Conservation (phyloP, 495 filamentous ascomycete genomes). For the Podospora pseudoanserina region DNA sequence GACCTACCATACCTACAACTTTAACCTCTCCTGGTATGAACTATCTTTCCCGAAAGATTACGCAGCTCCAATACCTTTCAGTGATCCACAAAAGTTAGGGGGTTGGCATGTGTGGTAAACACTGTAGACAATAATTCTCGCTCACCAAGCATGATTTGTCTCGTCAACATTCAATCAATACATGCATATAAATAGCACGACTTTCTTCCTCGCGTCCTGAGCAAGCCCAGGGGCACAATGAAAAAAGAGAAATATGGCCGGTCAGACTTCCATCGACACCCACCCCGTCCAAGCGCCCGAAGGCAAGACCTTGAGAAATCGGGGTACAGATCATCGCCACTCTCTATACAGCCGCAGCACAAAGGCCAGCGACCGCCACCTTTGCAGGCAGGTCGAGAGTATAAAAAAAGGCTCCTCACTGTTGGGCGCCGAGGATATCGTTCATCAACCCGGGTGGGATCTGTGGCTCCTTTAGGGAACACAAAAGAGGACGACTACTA, state of each 20-base stretch:
- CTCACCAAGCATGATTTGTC: slow-evolving; percentile 4
- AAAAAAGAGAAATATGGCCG: slow-evolving; percentile 49
- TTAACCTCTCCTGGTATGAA: slow-evolving; percentile 23
- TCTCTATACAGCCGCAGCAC: slow-evolving; percentile 49
- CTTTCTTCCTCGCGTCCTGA: slow-evolving; percentile 43
- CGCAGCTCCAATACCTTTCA: slow-evolving; percentile 25
- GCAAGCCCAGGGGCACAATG: slow-evolving; percentile 42
- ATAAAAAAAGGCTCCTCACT: slow-evolving; percentile 49
- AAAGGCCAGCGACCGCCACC: slow-evolving; percentile 39
- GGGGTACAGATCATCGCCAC: slow-evolving; percentile 64
- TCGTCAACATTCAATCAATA: no score
- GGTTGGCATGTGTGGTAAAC: slow-evolving; percentile 29
- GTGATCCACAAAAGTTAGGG: slow-evolving; percentile 27
- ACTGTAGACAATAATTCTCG: slow-evolving; percentile 21
- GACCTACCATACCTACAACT: slow-evolving; percentile 26
- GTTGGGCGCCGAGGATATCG: slow-evolving; percentile 57
- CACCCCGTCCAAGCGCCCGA: slow-evolving; percentile 55
- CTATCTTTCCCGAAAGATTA: slow-evolving; percentile 26
- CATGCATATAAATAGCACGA: no score
- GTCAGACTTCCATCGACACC: slow-evolving; percentile 63
- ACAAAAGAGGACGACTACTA: slow-evolving; percentile 78
- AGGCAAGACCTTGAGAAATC: slow-evolving; percentile 45
- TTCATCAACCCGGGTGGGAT: slow-evolving; percentile 62
- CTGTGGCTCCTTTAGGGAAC: slow-evolving; percentile 68
- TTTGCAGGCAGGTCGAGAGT: slow-evolving; percentile 51